Base-by-base conservation (phyloP, 805 yeast genomes). In the Barnettozyma sucrosica region DNA sequence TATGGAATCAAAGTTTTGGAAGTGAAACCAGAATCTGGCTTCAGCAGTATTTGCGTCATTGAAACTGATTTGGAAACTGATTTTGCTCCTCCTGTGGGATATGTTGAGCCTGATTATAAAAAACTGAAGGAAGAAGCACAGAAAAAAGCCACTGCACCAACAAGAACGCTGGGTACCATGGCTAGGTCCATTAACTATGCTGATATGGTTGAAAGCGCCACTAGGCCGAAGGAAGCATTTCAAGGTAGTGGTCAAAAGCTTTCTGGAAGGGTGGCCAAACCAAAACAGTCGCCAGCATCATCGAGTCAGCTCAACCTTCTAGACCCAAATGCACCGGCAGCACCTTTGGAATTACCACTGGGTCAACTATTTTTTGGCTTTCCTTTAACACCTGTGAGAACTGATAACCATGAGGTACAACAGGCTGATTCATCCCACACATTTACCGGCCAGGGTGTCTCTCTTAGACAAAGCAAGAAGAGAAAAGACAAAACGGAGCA, bases 71-170 rank as follows among this genome's bases (percentile, higher is more conserved):
- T 93, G 51, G 96, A 88, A 50, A 95, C 97, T 0, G 99, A 93
- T 62, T 93, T 93, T 70, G 98, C 97, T 2, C 96, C 99, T 2
- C 99, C 99, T 0, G 96, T 92, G 5, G 99, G 99, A 0, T 93
- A 93, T 63, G 96, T 87, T 18, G 98, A 92, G 62, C 97, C 97
- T 1, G 89, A 86, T 53, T 79, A 78, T 64, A 25, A 67, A 55
- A 55, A 63, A 65, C 33, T 47, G n/a, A 49, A 48, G 37, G 49
- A 48, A 34, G 51, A 48, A 23, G 46, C 36, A 3, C 42, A 49
- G 30, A 47, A 49, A 44, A 48, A 47, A 23, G 37, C 39, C 4
- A 18, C 36, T 10, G 36, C 46, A 14, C 48, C 48, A 3, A 45
- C 37, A 11, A 74, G 70, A 5, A 73, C 75, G 2, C 69, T 75